Percentiles rank a stretch among this genome's conserved stretches.
These are phyloP conservation scores for Dillenia turbinata DNA, from an alignment of 164 flowering plant species.

Conservation along the genomic window DNA sequence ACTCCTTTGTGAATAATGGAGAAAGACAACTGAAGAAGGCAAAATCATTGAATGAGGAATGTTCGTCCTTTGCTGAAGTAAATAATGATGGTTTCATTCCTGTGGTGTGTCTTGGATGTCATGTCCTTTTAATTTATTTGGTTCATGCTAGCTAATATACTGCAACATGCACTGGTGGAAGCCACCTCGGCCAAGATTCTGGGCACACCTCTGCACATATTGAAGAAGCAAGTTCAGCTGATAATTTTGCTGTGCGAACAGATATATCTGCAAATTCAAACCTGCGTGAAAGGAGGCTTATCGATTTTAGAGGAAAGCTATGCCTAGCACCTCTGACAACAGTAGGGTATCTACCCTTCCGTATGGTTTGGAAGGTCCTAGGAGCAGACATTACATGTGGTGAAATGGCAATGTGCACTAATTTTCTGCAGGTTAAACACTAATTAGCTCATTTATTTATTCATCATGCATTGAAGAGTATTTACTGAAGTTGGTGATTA, in stretches of 20 bases:
- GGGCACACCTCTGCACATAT: conserved; percentile 14
- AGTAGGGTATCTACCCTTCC: conserved; percentile 93
- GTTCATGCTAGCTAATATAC: not conserved
- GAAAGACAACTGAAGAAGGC: conserved; percentile 61
- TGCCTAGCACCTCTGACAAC: conserved; percentile 98
- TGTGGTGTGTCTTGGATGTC: not conserved
- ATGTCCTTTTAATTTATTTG: not conserved
- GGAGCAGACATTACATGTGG: conserved; percentile 99
- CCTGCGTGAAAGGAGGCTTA: conserved; percentile 83
- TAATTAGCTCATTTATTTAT: not conserved
- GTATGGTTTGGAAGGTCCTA: conserved; percentile 81
- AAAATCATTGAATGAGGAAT: conserved; percentile 37
- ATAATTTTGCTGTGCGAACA: conserved; percentile 28
- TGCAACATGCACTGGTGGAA: conserved; percentile 19
- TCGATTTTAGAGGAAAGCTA: conserved; percentile 82
- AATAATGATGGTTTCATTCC: conserved; percentile 28
- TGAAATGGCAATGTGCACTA: conserved; percentile 98
- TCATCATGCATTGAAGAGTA: too few species aligned
- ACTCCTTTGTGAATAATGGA: conserved; percentile 29
- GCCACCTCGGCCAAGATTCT: conserved; percentile 14
- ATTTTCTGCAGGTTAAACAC: conserved; percentile 76
- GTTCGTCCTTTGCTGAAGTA: conserved; percentile 16
- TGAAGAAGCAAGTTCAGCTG: conserved; percentile 20
- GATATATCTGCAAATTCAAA: conserved; percentile 61
- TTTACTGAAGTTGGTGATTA: too few species aligned